Base-by-base conservation (phyloP, 768 basidiomycete species). In the Mrakia gelida region DNA sequence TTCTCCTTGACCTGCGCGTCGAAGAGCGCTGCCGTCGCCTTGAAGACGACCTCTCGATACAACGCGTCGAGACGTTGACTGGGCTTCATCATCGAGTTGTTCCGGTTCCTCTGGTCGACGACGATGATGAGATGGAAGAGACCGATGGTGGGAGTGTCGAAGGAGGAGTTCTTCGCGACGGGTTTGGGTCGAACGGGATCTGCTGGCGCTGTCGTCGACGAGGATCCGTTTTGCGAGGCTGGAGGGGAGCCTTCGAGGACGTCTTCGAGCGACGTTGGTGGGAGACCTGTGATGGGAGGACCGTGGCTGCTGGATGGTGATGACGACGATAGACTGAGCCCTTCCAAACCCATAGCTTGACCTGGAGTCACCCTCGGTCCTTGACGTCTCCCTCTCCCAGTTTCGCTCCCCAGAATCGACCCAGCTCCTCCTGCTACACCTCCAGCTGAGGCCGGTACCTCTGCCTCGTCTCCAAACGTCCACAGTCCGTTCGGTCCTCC, bases 11-110 rank as follows among this genome's bases (percentile, higher is more conserved):
- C 91, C 84, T 99, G 96, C 82, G 97, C 91, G 82, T 94, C 92
- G 81, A 91, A 95, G 63, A 98, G 87, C 13, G 95, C 94, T 9
- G 96, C 97, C 2, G 95, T 94, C 80, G 94, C 87, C 3, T 92
- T 91, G 85, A 95, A 95, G 0, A 91, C 91, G 76, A 96, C 88
- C 82, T 95, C 94, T 79, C 93, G 89, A 82, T 97, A 97, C 56
- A 97, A 89, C 67, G 91, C 89, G 82, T 96, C 93, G 61, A 82
- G 83, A 59, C 82, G 77, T 18, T 73, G 72, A 49, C 75, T 80
- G 73, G 65, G 68, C 34, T 26, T 78, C 74, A 62, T 80, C 73
- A 49, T 80, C 75, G 62, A 79, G 71, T 62, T 73, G 71, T 15
- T 79, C 34, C 52, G 74, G 84, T 96, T 94, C 3, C 95, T 95